Conservation (phyloP, 345 rosid genomes). For the Moricandia moricandioides region DNA sequence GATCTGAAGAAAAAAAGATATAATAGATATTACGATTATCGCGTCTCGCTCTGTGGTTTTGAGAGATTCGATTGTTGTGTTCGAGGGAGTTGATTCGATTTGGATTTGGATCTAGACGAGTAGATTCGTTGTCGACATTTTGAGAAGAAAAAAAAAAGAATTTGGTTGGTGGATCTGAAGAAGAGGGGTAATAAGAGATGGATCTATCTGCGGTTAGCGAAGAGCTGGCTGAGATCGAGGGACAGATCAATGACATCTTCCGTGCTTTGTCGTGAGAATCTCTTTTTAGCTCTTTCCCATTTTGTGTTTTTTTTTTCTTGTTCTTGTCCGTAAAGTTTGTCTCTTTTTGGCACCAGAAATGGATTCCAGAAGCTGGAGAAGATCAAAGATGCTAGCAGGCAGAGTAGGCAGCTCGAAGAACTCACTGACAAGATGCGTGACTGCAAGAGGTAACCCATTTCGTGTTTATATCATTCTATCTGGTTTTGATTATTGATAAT, state of each 20-base stretch:
- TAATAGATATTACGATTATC: neutral
- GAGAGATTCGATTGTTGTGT: constrained; percentile 22
- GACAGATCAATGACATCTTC: constrained; percentile 79
- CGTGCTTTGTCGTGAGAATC: constrained; percentile 80
- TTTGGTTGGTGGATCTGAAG: constrained; percentile 32
- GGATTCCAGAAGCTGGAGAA: constrained; percentile 97
- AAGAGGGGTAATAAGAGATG: constrained; percentile 37
- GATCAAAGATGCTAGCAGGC: constrained; percentile 85
- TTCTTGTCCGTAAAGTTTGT: neutral
- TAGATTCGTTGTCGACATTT: constrained; percentile 10
- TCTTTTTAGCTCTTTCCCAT: neutral
- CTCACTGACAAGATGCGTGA: constrained; percentile 94
- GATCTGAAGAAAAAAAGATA: neutral
- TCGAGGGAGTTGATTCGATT: constrained; percentile 16
- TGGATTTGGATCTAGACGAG: neutral
- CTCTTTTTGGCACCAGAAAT: constrained; percentile 40
- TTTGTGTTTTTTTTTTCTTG: too few relatives aligned
- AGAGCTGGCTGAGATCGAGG: constrained; percentile 82
- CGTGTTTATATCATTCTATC: neutral
- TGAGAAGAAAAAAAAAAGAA: neutral
- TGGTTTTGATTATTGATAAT: neutral
- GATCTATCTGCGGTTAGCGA: constrained; percentile 72
- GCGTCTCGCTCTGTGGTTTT: neutral
- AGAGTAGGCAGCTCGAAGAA: constrained; percentile 92
- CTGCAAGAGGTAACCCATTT: constrained; percentile 65